These are phyloP conservation scores for Calonectria montana DNA, from an alignment of 2,329 filamentous ascomycete species.

Conservation along the genomic window DNA sequence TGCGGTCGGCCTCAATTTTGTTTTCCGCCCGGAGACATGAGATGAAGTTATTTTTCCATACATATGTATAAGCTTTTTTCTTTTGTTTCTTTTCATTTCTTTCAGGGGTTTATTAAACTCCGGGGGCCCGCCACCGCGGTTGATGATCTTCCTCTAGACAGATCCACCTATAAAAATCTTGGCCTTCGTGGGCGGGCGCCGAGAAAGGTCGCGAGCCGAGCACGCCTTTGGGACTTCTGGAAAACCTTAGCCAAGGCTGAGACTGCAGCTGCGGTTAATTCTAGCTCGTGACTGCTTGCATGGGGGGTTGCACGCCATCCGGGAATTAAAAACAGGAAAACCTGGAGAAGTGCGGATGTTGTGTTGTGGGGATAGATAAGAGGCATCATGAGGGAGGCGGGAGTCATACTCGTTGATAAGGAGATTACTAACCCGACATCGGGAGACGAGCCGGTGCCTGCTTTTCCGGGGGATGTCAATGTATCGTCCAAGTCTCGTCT, in stretches of 20 bases:
- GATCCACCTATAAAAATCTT: neutral
- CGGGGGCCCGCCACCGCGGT: neutral
- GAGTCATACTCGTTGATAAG: conserved; percentile 8
- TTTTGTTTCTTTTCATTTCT: neutral
- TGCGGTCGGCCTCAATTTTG: neutral
- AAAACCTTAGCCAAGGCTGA: neutral
- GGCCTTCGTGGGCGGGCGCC: neutral
- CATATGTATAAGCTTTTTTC: neutral
- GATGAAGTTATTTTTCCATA: neutral
- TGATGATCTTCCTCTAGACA: neutral
- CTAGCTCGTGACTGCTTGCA: neutral
- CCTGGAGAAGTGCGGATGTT: conserved; percentile 13
- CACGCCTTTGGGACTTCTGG: neutral
- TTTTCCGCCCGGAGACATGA: neutral
- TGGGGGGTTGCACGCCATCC: conserved; percentile 3
- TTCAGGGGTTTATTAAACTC: neutral
- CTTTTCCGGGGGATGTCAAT: neutral
- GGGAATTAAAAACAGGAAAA: conserved; percentile 10
- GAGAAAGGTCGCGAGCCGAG: neutral
- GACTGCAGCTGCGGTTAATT: neutral
- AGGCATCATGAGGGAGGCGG: conserved; percentile 6
- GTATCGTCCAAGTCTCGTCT: neutral
- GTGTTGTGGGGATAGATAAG: conserved; percentile 18
- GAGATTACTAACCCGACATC: neutral
- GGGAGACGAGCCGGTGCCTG: neutral